Base-by-base conservation (phyloP, 768 basidiomycete species). In the Boletus tomentosulus region DNA sequence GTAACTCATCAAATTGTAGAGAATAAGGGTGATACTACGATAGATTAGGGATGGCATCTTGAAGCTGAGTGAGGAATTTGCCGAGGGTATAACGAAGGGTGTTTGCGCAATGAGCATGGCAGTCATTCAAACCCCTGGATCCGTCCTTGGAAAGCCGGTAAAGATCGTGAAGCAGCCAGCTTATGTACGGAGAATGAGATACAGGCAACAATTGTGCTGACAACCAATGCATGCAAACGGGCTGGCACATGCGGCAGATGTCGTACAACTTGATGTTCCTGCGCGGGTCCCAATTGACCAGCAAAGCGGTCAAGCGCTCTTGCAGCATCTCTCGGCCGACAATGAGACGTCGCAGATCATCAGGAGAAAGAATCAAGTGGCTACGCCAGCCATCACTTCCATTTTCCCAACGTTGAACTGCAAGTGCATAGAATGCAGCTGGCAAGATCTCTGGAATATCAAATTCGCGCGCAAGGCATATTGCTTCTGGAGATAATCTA, bases 401-500 rank as follows among this genome's bases (percentile, higher is more conserved):
- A 34, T 42, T 50, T 33, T 52, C 54, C 60, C 68, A 71, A 16
- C 63, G 62, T 42, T 72, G 63, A 15, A 72, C 56, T 6, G 71
- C 69, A 24, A 76, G 67, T 4, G 71, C 72, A 57, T 74, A 76
- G 54, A 76, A 74, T 16, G 70, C 70, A n/a, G 73, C 66, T 6
- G 74, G 73, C 22, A 74, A 66, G 46, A 74, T 71, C 19, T 72
- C 66, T 2, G 68, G 69, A 31, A 74, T 54, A 38, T 69, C 60
- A 45, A 67, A 66, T 51, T 74, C 69, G 28, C 68, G 65, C 7
- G 71, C 69, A 25, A 76, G 70, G 19, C 50, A 46, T 42, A 74
- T 72, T 5, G 69, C 72, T 53, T 73, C 72, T 71, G 55, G 13
- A 45, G n/a, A 15, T 15, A 22, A 46, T 44, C 15, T 12, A 41